Evolutionary conservation across 2,329 filamentous ascomycete genomes (phyloP).

Genomic region (Claviceps digitariae): DNA sequence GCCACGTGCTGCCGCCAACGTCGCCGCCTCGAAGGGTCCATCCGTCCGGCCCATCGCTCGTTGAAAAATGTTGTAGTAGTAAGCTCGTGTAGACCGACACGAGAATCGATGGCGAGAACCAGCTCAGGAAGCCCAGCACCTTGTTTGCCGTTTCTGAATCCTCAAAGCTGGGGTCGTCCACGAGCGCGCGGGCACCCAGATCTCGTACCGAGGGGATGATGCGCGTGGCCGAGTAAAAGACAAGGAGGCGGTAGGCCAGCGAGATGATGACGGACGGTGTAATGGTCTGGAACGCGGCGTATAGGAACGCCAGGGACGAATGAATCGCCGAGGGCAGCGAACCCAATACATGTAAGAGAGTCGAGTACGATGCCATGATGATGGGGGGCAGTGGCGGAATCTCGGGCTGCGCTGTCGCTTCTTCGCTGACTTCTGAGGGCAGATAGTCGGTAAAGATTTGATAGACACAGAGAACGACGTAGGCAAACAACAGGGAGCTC

Average conservation of each 20-base stretch:
- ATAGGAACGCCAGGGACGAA: constrained; percentile 72
- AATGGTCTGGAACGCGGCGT: constrained; percentile 87
- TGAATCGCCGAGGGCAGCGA: constrained; percentile 72
- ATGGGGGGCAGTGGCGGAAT: constrained; percentile 94
- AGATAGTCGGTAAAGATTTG: constrained; percentile 99
- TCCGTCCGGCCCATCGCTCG: constrained; percentile 54
- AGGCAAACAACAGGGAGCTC: constrained; percentile 88
- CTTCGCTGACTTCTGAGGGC: constrained; percentile 52
- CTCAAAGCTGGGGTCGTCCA: constrained; percentile 73
- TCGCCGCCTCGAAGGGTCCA: constrained; percentile 81
- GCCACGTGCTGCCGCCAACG: constrained; percentile 69
- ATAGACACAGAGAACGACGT: constrained; percentile 96
- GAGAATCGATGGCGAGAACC: constrained; percentile 88
- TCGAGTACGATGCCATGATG: constrained; percentile 97
- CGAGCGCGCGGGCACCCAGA: constrained; percentile 67
- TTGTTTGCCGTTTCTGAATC: constrained; percentile 73
- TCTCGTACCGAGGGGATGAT: constrained; percentile 92
- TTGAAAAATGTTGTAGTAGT: constrained; percentile 87
- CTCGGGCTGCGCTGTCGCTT: constrained; percentile 53
- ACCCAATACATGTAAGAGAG: constrained; percentile 69
- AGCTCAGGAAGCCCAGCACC: constrained; percentile 71
- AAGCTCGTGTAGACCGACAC: constrained; percentile 95
- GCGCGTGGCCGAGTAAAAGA: constrained; percentile 87
- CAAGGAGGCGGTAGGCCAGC: constrained; percentile 81
- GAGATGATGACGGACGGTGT: constrained; percentile 94